Evolutionary conservation across 768 basidiomycete species (phyloP).

Genomic region (Boletus rubroflammeus): DNA sequence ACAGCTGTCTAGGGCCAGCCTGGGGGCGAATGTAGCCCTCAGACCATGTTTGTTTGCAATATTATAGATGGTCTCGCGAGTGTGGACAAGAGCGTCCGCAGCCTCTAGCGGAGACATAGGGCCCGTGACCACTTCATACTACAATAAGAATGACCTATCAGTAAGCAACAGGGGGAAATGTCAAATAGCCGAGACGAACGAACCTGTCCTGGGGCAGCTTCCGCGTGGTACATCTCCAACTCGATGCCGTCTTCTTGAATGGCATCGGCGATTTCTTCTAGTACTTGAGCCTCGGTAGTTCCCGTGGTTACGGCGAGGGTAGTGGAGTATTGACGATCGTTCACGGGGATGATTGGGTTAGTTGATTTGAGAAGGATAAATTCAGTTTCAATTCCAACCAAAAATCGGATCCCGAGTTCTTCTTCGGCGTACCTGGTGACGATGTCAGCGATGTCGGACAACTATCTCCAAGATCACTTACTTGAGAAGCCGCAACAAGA

Average conservation of each 20-base stretch:
- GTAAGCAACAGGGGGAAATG: background rate
- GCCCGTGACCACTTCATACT: slow-evolving; percentile 69
- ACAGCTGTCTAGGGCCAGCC: slow-evolving; percentile 43
- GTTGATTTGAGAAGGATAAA: slow-evolving; percentile 60
- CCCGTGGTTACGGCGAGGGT: slow-evolving; percentile 42
- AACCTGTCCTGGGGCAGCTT: slow-evolving; percentile 70
- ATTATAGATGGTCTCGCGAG: slow-evolving; percentile 64
- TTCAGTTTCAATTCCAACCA: slow-evolving; percentile 68
- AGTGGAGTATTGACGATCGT: slow-evolving; percentile 45
- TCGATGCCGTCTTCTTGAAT: slow-evolving; percentile 50
- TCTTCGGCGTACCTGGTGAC: slow-evolving; percentile 32
- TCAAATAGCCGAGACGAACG: background rate
- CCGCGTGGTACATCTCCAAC: slow-evolving; percentile 65
- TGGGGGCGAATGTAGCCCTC: slow-evolving; percentile 63
- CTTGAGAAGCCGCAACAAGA: slow-evolving; percentile 50
- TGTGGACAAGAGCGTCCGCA: slow-evolving; percentile 63
- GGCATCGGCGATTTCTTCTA: slow-evolving; percentile 58
- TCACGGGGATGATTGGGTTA: slow-evolving; percentile 43
- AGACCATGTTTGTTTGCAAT: slow-evolving; percentile 61
- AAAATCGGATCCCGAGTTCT: slow-evolving; percentile 42
- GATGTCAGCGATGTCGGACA: background rate
- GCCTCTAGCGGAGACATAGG: slow-evolving; percentile 63
- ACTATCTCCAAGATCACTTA: slow-evolving; percentile 20
- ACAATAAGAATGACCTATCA: background rate
- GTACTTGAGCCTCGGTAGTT: slow-evolving; percentile 38